Evolutionary conservation across 352 stramenopile genomes (phyloP), one percentile per base, ranked within the genome.

Genomic region (Phytopythium helicoides): DNA sequence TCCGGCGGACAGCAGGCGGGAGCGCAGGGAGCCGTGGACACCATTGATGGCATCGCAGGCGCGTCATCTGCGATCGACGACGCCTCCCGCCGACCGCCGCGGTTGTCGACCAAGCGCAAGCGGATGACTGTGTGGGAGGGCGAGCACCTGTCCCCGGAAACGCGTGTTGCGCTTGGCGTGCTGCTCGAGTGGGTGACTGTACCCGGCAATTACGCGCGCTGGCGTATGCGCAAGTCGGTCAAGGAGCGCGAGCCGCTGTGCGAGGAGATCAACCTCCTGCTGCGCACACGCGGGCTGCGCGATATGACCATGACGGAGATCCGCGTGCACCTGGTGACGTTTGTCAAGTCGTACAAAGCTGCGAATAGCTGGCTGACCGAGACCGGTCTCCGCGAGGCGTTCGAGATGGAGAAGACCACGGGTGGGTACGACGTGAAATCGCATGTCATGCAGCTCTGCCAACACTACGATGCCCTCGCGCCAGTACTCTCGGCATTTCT

Each of bases 181-280:
- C 55, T 80, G 52, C 42, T 80, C 36, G 54, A 71, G 12, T 80
- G 69, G 69, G 61, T 76, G 21, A 52, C 53, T 6, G 48, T 60
- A 15, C 66, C 69, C 18, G 66, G 63, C 6, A 80, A 64, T 52
- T 76, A 76, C 54, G 56, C 65, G 22, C 65, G 66, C 21, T 80
- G 69, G 69, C 64, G 57, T 48, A 21, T 60, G 38, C 31, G 45
- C n/a, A 64, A 56, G 50, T 28, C 23, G 16, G 55, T 62, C 14
- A 46, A 51, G 6, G 60, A 64, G 23, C 73, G 69, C 42, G 47
- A 64, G 40, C 54, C 63, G 7, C 36, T 80, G n/a, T 73, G 52
- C 26, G 38, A 62, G 0, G 69, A 79, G 57, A 71, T 76, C 41
- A 74, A 76, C 33, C 19, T 55, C 33, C 57, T 76, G 25, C 49